Evolutionary conservation across 2,329 filamentous ascomycete genomes (phyloP).

Genomic region (Emydomyces testavorans): DNA sequence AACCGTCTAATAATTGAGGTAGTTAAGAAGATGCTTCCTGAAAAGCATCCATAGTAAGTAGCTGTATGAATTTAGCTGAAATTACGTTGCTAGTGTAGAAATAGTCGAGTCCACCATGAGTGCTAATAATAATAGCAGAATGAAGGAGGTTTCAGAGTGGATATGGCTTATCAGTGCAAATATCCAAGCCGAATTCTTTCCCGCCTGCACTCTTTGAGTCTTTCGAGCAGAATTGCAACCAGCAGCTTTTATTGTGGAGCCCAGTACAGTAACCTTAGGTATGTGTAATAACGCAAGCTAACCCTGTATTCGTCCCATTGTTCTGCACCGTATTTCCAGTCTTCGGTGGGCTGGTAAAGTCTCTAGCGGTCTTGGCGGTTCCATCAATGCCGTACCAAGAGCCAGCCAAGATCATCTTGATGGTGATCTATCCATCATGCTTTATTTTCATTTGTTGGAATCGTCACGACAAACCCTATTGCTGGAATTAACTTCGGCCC

Average conservation of each 20-base stretch:
- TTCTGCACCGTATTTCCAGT: background rate
- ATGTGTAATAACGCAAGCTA: too few relatives aligned
- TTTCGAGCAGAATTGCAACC: background rate
- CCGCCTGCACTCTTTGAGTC: too few relatives aligned
- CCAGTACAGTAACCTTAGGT: too few relatives aligned
- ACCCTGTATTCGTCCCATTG: too few relatives aligned
- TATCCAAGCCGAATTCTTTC: background rate
- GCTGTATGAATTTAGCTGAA: background rate
- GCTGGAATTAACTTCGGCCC: slow-evolving; percentile 6
- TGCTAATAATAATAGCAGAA: background rate
- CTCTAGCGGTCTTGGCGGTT: slow-evolving; percentile 1
- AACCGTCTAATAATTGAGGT: too few relatives aligned
- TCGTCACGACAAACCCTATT: background rate
- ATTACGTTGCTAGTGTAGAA: background rate
- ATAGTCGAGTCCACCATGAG: background rate
- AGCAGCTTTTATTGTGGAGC: too few relatives aligned
- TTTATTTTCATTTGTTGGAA: background rate
- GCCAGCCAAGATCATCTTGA: background rate
- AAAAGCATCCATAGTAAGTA: background rate
- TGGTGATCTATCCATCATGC: background rate
- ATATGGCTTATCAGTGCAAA: background rate
- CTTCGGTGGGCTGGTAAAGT: background rate
- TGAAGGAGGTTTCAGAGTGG: slow-evolving; percentile 1
- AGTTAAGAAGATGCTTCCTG: background rate
- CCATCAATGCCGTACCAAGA: background rate